phyloP scores from a whole-genome alignment of 2,329 filamentous ascomycete genomes.

The Tolypocladium amazonense region DNA sequence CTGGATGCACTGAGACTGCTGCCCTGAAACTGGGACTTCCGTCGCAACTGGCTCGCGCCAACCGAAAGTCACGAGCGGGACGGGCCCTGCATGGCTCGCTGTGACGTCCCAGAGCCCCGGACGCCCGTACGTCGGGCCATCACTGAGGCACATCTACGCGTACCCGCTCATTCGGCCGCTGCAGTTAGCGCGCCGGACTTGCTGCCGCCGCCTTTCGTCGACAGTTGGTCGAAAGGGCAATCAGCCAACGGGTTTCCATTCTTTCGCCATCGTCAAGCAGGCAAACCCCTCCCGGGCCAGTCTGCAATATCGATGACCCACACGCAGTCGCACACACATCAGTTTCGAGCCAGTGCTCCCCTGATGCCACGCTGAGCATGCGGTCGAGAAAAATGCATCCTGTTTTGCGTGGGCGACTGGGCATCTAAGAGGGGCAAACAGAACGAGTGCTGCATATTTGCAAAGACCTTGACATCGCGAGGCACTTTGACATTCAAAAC shows the following conservation, averaged over 20 bases:
- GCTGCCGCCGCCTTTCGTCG: background rate
- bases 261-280: background rate
- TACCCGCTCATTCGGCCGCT: background rate
- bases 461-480: background rate
- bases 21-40: background rate
- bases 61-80: background rate
- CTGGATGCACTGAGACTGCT: background rate
- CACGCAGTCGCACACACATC: background rate
- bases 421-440: background rate
- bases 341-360: background rate
- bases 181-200: background rate
- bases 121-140: background rate
- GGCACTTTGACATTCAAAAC: constrained; percentile 4
- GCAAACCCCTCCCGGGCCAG: background rate
- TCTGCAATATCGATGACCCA: background rate
- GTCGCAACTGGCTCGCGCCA: constrained; percentile 1
- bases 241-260: background rate
- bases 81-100: background rate
- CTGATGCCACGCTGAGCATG: background rate
- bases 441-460: background rate
- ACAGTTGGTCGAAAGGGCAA: background rate
- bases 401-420: background rate
- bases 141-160: background rate
- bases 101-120: background rate
- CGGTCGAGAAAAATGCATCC: background rate